Evolutionary conservation across 345 rosid genomes (phyloP).

Genomic region (Raphanus sativus): DNA sequence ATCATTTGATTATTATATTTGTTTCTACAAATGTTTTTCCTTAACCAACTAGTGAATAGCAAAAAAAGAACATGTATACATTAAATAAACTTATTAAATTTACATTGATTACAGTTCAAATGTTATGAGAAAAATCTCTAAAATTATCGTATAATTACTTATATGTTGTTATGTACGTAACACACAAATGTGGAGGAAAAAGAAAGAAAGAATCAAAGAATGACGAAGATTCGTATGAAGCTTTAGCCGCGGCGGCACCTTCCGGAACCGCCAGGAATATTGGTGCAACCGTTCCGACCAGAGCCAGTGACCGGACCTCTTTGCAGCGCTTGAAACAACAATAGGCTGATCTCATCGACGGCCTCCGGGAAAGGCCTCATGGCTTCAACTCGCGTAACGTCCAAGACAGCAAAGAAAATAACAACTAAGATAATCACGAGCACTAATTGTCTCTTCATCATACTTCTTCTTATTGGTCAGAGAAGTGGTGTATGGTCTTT

Average conservation of each 20-base stretch:
- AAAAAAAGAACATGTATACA: not conserved
- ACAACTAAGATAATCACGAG: conserved; percentile 12
- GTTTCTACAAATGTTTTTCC: conserved; percentile 1
- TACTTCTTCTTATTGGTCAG: not conserved
- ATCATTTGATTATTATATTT: not conserved
- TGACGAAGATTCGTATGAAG: conserved; percentile 3
- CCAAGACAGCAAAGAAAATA: conserved; percentile 23
- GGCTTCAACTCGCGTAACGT: conserved; percentile 32
- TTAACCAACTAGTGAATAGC: not conserved
- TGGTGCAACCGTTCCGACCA: conserved; percentile 38
- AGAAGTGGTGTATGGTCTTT: not conserved
- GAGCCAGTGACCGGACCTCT: conserved; percentile 30
- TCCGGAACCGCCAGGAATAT: conserved; percentile 30
- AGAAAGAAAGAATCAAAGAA: conserved; percentile 19
- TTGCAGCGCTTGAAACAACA: conserved; percentile 36
- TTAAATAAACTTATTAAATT: not conserved
- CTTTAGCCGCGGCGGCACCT: conserved; percentile 29
- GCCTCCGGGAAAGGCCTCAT: conserved; percentile 35
- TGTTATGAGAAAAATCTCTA: conserved; percentile 4
- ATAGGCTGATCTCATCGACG: conserved; percentile 18
- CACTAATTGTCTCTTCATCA: conserved; percentile 27
- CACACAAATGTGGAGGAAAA: conserved; percentile 10
- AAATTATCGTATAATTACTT: conserved; percentile 26
- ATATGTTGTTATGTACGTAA: conserved; percentile 24
- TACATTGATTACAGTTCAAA: conserved; percentile 14